Evolutionary conservation across 129 eudicot species (phyloP).

Genomic region (Centrapalus pauciflorus): DNA sequence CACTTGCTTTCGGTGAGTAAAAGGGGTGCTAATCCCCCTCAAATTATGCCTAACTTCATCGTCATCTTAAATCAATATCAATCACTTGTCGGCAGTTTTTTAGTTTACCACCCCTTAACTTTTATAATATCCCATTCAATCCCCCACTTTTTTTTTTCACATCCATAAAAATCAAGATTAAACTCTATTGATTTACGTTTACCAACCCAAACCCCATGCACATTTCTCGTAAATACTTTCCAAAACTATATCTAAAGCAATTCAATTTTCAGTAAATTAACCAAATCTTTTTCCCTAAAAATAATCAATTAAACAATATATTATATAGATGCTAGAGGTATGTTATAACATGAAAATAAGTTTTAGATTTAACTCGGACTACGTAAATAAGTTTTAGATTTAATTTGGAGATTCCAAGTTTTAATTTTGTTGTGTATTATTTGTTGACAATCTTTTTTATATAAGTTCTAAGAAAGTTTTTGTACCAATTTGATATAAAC

Average conservation of each 20-base stretch:
- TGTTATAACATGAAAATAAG: too few relatives aligned
- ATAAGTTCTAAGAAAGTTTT: too few relatives aligned
- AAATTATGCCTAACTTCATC: conserved; percentile 8
- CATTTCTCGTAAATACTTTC: not conserved
- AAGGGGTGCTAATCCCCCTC: not conserved
- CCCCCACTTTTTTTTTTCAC: not conserved
- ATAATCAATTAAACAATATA: too few relatives aligned
- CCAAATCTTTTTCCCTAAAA: not conserved
- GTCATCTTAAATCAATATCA: conserved; percentile 1
- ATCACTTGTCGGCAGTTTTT: conserved; percentile 15
- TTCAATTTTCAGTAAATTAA: conserved; percentile 7
- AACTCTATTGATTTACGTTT: conserved; percentile 15
- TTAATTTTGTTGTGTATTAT: too few relatives aligned
- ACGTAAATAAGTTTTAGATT: too few relatives aligned
- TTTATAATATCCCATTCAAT: not conserved
- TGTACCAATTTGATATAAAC: not conserved
- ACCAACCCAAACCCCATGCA: conserved; percentile 25
- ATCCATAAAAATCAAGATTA: conserved; percentile 9
- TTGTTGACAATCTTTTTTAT: too few relatives aligned
- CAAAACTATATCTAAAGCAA: not conserved
- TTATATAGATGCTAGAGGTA: too few relatives aligned
- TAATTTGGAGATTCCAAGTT: too few relatives aligned
- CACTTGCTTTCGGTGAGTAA: conserved; percentile 17
- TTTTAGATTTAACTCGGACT: too few relatives aligned
- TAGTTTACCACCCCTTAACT: not conserved